Evolutionary conservation across 2,329 filamentous ascomycete species (phyloP), one percentile per base, ranked within the genome.

Genomic region (Claviceps pazoutovae): DNA sequence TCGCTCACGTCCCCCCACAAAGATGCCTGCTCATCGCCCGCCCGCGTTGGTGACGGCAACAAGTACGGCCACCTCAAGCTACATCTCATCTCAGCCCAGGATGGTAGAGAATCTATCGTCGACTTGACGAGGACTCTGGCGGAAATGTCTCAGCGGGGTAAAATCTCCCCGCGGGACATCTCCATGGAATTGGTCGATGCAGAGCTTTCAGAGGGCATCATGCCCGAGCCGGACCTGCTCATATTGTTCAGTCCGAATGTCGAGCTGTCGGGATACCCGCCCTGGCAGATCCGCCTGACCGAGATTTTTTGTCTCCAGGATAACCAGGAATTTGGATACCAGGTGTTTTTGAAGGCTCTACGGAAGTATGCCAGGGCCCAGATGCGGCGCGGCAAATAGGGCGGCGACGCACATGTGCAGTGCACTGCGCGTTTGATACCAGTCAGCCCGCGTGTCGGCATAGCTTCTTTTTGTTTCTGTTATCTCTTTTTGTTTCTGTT

Each of bases 101-200:
- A 98, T 60, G 91, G 93, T 48, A 82, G 91, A 51, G 88, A 95
- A 62, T 96, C 91, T 4, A 80, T 98, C 56, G 90, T 98, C 42
- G 93, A 98, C 66, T 77, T 98, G 46, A 98, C 93, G 43, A 88
- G 90, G 63, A 97, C 94, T 1, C 75, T 98, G 21, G 81, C 91
- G 5, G 88, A 95, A 63, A 97, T 98, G 93, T 86, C 88, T 6
- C 93, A 97, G 67, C 82, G 84, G 59, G 82, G 82, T 53, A 96
- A 95, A 68, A 76, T 98, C 14, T 79, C 80, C 2, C 78, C 87
- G 1, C 74, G 80, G 36, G 90, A 98, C 64, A 90, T 98, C 62
- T 89, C 82, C 52, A 76, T 78, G 49, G 88, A 96, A 56, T 72
- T 98, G 49, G 83, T 98, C 50, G 89, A 97, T 62, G 86, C 88